Evolutionary conservation across 257 asterid genomes (phyloP).

Genomic region (Gentiana macrophylla): DNA sequence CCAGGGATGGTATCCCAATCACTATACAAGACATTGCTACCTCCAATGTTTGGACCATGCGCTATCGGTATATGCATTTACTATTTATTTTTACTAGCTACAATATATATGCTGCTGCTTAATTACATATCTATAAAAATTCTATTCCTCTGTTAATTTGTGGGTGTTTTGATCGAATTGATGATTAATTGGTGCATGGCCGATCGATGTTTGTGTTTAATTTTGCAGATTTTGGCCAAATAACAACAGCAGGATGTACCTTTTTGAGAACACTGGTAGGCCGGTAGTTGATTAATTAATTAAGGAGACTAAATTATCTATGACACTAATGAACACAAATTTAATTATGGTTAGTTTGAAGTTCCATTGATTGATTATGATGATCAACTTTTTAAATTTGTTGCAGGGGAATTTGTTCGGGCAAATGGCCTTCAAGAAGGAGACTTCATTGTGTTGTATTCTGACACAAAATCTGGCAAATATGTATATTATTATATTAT

Average conservation of each 20-base stretch:
- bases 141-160: no score
- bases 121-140: background rate
- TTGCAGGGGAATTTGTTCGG: conserved; percentile 30
- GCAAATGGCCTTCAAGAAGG: conserved; percentile 40
- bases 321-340: no score
- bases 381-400: no score
- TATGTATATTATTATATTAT: conserved; percentile 46
- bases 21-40: conserved; percentile 91
- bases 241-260: conserved; percentile 93
- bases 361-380: no score
- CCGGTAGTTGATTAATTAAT: no score
- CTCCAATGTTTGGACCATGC: conserved; percentile 78
- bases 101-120: no score
- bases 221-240: conserved; percentile 46
- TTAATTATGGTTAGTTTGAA: no score
- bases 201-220: no score
- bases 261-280: conserved; percentile 83
- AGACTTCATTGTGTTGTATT: conserved; percentile 37
- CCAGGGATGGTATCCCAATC: conserved; percentile 83
- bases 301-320: no score
- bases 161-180: background rate
- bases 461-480: conserved; percentile 52
- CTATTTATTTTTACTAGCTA: no score
- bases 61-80: conserved; percentile 49
- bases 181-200: no score